Conservation (phyloP, 768 basidiomycete genomes). For the Kwoniella botswanensis region DNA sequence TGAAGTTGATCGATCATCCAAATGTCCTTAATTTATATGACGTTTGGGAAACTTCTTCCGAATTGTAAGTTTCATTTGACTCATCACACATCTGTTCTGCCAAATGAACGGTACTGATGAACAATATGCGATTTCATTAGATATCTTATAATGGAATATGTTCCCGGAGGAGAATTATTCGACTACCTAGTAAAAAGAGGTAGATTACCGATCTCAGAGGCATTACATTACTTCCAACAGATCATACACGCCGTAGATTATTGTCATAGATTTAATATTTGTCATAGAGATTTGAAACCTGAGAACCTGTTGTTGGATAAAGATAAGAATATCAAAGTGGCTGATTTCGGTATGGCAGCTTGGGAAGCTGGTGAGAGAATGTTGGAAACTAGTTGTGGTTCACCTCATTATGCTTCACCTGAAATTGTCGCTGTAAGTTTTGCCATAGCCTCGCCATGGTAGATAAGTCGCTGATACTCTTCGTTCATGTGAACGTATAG, state of each 20-base stretch:
- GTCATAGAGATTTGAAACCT: conserved; percentile 91
- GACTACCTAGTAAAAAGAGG: conserved; percentile 85
- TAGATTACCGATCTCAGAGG: conserved; percentile 71
- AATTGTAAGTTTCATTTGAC: conserved; percentile 66
- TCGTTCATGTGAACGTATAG: conserved; percentile 46
- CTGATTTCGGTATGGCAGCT: conserved; percentile 97
- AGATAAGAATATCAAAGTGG: conserved; percentile 86
- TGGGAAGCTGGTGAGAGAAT: conserved; percentile 72
- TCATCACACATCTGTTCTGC: background rate
- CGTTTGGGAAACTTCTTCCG: conserved; percentile 91
- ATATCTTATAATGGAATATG: conserved; percentile 86
- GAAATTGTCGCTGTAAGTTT: conserved; percentile 70
- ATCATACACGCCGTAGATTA: conserved; percentile 90
- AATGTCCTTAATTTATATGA: conserved; percentile 94
- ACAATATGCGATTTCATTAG: conserved; percentile 37
- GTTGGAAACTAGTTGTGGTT: conserved; percentile 86
- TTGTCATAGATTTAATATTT: conserved; percentile 91
- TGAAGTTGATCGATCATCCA: conserved; percentile 96
- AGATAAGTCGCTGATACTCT: conserved; percentile 13
- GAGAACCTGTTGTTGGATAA: conserved; percentile 89
- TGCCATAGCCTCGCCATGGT: background rate
- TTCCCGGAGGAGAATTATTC: conserved; percentile 92
- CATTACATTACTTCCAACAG: conserved; percentile 86
- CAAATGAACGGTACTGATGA: too few species aligned
- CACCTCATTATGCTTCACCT: conserved; percentile 92